Evolutionary conservation across 1,284 basidiomycete genomes (phyloP).

Genomic region (Heterobasidion occidentale): DNA sequence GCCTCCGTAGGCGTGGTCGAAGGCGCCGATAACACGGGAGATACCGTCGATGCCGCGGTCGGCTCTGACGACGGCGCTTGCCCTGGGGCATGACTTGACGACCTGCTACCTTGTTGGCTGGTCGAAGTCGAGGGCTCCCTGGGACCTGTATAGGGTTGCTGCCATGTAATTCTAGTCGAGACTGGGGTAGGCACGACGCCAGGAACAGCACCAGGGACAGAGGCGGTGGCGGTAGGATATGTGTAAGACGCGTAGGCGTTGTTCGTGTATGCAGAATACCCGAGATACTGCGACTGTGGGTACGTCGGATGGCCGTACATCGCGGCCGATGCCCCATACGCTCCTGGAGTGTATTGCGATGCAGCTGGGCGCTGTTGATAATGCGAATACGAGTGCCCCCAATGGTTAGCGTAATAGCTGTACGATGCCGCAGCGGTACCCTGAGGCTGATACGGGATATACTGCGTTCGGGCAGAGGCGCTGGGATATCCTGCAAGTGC

Average conservation of each 20-base stretch:
- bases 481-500: neutral
- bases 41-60: neutral
- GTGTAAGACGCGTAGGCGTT: neutral
- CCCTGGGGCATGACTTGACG: neutral
- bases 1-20: no score
- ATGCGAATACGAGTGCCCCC: neutral
- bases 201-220: neutral
- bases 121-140: neutral
- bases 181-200: neutral
- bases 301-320: neutral
- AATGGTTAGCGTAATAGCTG: neutral
- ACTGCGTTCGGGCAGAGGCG: neutral
- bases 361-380: neutral
- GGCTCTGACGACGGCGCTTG: neutral
- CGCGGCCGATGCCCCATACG: neutral
- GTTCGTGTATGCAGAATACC: neutral
- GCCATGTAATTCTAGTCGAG: constrained; percentile 5
- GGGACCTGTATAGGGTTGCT: constrained; percentile 10
- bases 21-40: neutral
- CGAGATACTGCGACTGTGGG: neutral
- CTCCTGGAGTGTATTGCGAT: neutral
- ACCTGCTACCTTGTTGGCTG: neutral
- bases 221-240: neutral
- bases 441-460: neutral
- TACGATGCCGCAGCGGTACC: neutral